Evolutionary conservation across 495 filamentous ascomycete species (phyloP), one percentile per base, ranked within the genome.

Genomic region (Talaromyces trachyspermus): DNA sequence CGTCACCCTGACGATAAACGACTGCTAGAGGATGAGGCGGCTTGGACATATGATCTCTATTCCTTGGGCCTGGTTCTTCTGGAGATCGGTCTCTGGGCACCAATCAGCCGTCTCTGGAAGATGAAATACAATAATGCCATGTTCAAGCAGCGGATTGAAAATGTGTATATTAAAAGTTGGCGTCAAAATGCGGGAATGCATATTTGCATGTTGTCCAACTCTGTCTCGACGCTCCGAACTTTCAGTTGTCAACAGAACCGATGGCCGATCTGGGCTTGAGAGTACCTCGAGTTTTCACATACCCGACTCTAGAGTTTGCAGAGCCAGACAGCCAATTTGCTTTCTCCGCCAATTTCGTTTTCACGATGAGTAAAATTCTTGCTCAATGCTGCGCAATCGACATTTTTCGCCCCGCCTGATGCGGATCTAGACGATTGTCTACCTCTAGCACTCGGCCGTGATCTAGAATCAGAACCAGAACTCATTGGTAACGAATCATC

Each of bases 11-110:
- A 86, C 6, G 85, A 87, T 50, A 84, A 84, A 36, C 63, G 81
- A 33, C 74, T 68, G 12, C 72, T 76, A 20, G 65, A 68, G 11
- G 75, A 81, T 46, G 66, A 69, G 49, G 61, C 59, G 12, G 64
- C 69, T 2, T 74, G 70, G 65, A 78, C 81, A 1, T 81, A 89
- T 54, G 90, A 96, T 55, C 72, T 95, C 0, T 95, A 94, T 59
- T 85, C 86, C 3, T 68, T 96, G 2, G 89, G 87, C 27, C 76
- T 95, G 54, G 71, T 95, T 10, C 70, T 96, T 9, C 64, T 95
- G 23, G 90, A 94, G 46, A 83, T 96, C 48, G 90, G 89, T 20
- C 71, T 95, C 1, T 96, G 90, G 90, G 81, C 78, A n/a, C 81
- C 85, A 2, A 71, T 95, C 29, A 75, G 76, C 46, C 76, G 76